Evolutionary conservation across 495 filamentous ascomycete genomes (phyloP).

Genomic region (Aspergillus ellipticus): DNA sequence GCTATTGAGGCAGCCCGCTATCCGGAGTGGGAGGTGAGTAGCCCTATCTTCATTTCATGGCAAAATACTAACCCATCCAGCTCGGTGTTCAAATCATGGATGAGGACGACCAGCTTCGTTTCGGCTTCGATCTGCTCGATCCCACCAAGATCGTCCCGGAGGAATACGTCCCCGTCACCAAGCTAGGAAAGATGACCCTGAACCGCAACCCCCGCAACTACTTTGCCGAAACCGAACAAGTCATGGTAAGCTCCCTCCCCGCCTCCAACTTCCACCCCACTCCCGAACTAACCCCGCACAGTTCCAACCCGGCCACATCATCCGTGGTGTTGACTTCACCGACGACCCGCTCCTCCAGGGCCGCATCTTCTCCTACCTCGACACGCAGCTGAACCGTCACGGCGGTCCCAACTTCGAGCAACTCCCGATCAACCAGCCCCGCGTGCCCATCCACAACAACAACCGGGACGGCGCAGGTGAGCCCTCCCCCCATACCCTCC

Average conservation of each 20-base stretch:
- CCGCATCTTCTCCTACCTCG: slow-evolving; percentile 71
- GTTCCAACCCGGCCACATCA: slow-evolving; percentile 64
- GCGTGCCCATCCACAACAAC: slow-evolving; percentile 65
- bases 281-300: slow-evolving; percentile 42
- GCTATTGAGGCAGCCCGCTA: slow-evolving; percentile 61
- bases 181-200: slow-evolving; percentile 63
- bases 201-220: slow-evolving; percentile 72
- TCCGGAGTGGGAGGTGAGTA: slow-evolving; percentile 64
- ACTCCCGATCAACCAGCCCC: slow-evolving; percentile 69
- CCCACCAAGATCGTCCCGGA: slow-evolving; percentile 75
- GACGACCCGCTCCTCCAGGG: slow-evolving; percentile 73
- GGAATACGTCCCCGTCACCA: slow-evolving; percentile 63
- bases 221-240: slow-evolving; percentile 75
- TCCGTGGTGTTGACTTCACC: slow-evolving; percentile 68
- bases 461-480: slow-evolving; percentile 51
- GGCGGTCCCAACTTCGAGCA: slow-evolving; percentile 74
- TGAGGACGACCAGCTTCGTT: slow-evolving; percentile 60
- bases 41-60: not conserved
- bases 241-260: slow-evolving; percentile 48
- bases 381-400: slow-evolving; percentile 70
- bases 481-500: slow-evolving; percentile 12
- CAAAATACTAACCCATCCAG: slow-evolving; percentile 12
- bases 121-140: slow-evolving; percentile 70
- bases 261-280: not conserved
- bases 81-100: slow-evolving; percentile 72